A percentile compares a stretch with the other conserved stretches of the same genome.
Conservation (phyloP, 176 grass and related monocot genomes). For the Zea mays region Zm-B73-REFERENCE-NAM-5.0 NC_050097.1:31923501-31924000, state of each 20-base stretch:
- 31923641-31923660: conserved; percentile 42
- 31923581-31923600: conserved; percentile 51
- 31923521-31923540: conserved; percentile 62
- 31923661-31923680: conserved; percentile 16
- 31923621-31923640: conserved; percentile 46
- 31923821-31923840: background rate
- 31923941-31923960: background rate
- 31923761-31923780: conserved; percentile 20
- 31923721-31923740: conserved; percentile 20
- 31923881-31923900: background rate
- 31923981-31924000: background rate
- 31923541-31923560: conserved; percentile 53
- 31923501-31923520: conserved; percentile 45
- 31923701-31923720: conserved; percentile 34
- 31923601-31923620: conserved; percentile 62
- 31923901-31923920: background rate
- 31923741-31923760: conserved; percentile 30
- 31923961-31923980: conserved; percentile 37
- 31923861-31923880: background rate
- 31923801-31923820: conserved; percentile 24
- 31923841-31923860: background rate
- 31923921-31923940: background rate
- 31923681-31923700: conserved; percentile 35
- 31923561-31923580: conserved; percentile 56
- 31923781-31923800: conserved; percentile 33